Evolutionary conservation across 2,329 filamentous ascomycete genomes (phyloP).

Genomic region (Ceratocystis papillata): DNA sequence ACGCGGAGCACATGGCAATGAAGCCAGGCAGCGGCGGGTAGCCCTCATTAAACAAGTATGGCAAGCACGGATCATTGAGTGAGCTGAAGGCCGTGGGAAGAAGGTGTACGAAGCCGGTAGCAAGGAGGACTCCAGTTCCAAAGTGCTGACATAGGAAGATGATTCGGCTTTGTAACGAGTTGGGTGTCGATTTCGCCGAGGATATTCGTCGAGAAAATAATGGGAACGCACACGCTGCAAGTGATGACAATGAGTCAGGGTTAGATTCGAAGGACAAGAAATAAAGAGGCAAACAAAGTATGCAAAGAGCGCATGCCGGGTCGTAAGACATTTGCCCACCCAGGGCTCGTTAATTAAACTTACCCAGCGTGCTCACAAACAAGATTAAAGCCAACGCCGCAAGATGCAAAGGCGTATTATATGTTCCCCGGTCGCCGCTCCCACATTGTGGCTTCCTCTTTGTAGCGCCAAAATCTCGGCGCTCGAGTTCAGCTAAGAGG

Average conservation of each 20-base stretch:
- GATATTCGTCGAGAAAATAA: constrained; percentile 46
- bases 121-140: constrained; percentile 74
- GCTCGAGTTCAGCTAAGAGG: constrained; percentile 44
- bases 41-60: constrained; percentile 65
- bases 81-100: constrained; percentile 58
- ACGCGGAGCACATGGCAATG: constrained; percentile 70
- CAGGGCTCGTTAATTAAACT: constrained; percentile 25
- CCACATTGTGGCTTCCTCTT: constrained; percentile 42
- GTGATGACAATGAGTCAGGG: neutral
- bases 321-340: neutral
- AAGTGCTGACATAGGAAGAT: constrained; percentile 63
- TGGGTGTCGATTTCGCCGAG: constrained; percentile 28
- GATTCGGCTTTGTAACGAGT: constrained; percentile 40
- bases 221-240: constrained; percentile 54
- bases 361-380: constrained; percentile 47
- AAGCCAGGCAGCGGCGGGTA: constrained; percentile 72
- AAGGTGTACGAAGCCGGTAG: constrained; percentile 73
- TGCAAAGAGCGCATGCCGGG: too few species aligned
- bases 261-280: neutral
- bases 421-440: constrained; percentile 40
- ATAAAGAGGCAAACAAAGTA: constrained; percentile 7
- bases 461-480: constrained; percentile 32
- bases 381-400: constrained; percentile 58
- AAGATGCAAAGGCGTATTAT: constrained; percentile 57
- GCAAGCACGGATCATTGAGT: constrained; percentile 59